A percentile compares a stretch with the other conserved stretches of the same genome.
These are phyloP conservation scores for Exophiala alcalophila DNA, from an alignment of 2,329 filamentous ascomycete genomes.

Conservation along the genomic window DNA sequence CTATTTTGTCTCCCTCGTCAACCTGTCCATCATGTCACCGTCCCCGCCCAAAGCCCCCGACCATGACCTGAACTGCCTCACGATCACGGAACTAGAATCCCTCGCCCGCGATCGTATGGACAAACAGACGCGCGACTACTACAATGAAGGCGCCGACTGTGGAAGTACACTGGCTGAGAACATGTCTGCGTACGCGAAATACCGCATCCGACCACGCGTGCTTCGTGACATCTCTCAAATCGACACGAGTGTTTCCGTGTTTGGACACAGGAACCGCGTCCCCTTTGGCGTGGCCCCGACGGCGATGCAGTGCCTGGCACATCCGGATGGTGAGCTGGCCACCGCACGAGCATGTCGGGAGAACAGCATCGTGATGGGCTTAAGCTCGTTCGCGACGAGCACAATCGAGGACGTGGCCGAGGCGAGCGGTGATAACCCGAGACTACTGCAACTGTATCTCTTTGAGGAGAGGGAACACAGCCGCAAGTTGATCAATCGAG, in stretches of 20 bases:
- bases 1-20: not conserved
- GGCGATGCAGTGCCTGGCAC: constrained; percentile 51
- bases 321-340: constrained; percentile 49
- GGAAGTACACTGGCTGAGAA: constrained; percentile 31
- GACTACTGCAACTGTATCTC: constrained; percentile 51
- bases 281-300: constrained; percentile 52
- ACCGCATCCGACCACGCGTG: constrained; percentile 41
- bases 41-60: constrained; percentile 11
- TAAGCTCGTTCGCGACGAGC: constrained; percentile 44
- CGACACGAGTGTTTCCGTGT: constrained; percentile 41
- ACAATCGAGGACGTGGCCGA: constrained; percentile 44
- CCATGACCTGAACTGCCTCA: constrained; percentile 43
- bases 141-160: constrained; percentile 51
- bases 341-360: constrained; percentile 45
- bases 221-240: constrained; percentile 39
- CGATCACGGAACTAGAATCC: constrained; percentile 41
- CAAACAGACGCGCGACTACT: constrained; percentile 44
- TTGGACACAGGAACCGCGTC: constrained; percentile 43
- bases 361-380: constrained; percentile 43
- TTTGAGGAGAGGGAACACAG: constrained; percentile 46
- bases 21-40: not conserved
- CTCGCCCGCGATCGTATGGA: constrained; percentile 37
- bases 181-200: constrained; percentile 30
- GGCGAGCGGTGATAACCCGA: constrained; percentile 35
- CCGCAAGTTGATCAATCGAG: constrained; percentile 38